A percentile compares a stretch with the other conserved stretches of the same genome.
These are phyloP conservation scores for Discostella pseudostelligera DNA, from an alignment of 108 stramenopile genomes.

Conservation along the genomic window DNA sequence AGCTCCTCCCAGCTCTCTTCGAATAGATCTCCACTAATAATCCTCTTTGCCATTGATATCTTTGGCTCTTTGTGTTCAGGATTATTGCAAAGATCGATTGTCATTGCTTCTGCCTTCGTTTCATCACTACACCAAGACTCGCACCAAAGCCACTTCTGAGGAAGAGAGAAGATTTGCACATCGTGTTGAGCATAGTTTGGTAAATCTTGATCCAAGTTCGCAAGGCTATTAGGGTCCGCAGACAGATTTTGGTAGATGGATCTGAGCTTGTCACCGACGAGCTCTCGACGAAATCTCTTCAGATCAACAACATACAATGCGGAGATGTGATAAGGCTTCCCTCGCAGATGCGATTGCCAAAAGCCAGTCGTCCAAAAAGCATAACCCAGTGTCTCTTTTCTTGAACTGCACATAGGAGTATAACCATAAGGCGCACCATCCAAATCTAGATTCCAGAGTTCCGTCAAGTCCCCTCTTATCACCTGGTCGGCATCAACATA, in stretches of 20 bases:
- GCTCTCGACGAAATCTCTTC: constrained; percentile 75
- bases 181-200: constrained; percentile 96
- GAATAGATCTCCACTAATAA: constrained; percentile 92
- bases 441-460: constrained; percentile 97
- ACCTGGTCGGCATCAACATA: constrained; percentile 99
- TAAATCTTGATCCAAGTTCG: constrained; percentile 98
- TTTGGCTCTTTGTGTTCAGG: constrained; percentile 99
- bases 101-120: constrained; percentile 94
- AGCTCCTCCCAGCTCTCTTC: constrained; percentile 97
- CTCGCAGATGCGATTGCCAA: constrained; percentile 91
- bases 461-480: constrained; percentile 93
- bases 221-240: constrained; percentile 94
- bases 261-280: constrained; percentile 95
- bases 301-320: constrained; percentile 99
- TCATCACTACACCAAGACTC: constrained; percentile 99
- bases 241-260: constrained; percentile 89
- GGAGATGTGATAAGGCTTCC: constrained; percentile 97
- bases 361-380: constrained; percentile 78
- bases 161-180: constrained; percentile 89
- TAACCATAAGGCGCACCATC: constrained; percentile 92
- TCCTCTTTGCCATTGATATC: constrained; percentile 97
- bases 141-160: constrained; percentile 99
- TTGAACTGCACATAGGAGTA: constrained; percentile 94
- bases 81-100: constrained; percentile 99
- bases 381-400: constrained; percentile 93